phyloP scores from a whole-genome alignment of 2,329 filamentous ascomycete species.

The Biscogniauxia sp. region DNA sequence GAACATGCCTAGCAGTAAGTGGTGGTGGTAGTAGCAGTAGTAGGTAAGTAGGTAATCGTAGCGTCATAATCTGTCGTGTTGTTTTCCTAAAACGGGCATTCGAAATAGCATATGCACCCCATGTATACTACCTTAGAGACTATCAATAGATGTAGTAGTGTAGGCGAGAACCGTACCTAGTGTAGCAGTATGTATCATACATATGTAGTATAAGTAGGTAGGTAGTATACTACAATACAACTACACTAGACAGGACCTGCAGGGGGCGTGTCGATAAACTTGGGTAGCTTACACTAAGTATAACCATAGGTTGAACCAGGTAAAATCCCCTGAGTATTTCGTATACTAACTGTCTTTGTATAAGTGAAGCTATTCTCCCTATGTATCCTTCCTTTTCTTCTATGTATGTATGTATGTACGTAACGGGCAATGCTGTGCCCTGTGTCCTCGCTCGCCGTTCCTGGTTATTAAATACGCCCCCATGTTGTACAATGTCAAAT shows the following conservation, averaged over 20 bases:
- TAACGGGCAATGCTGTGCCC: not conserved
- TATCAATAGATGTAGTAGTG: too few relatives aligned
- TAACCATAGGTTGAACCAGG: too few relatives aligned
- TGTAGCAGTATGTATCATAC: not conserved
- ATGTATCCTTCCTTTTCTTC: too few relatives aligned
- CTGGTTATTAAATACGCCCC: not conserved
- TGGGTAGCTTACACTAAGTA: too few relatives aligned
- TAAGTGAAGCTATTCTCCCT: too few relatives aligned
- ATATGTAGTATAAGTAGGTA: too few relatives aligned
- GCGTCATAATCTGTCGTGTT: not conserved
- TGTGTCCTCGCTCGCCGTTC: not conserved
- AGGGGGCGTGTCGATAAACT: too few relatives aligned
- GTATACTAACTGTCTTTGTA: too few relatives aligned
- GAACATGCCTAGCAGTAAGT: not conserved
- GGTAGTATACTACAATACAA: too few relatives aligned
- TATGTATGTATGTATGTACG: not conserved
- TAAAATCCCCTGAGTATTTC: too few relatives aligned
- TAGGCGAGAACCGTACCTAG: not conserved
- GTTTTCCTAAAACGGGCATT: not conserved
- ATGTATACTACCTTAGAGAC: not conserved
- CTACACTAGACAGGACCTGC: too few relatives aligned
- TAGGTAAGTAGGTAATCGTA: not conserved
- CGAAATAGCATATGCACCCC: not conserved
- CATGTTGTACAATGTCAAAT: not conserved
- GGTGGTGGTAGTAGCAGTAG: too few relatives aligned